Evolutionary conservation across 192 early-diverging fungal species (phyloP).

Genomic region (Coemansia sp.): DNA sequence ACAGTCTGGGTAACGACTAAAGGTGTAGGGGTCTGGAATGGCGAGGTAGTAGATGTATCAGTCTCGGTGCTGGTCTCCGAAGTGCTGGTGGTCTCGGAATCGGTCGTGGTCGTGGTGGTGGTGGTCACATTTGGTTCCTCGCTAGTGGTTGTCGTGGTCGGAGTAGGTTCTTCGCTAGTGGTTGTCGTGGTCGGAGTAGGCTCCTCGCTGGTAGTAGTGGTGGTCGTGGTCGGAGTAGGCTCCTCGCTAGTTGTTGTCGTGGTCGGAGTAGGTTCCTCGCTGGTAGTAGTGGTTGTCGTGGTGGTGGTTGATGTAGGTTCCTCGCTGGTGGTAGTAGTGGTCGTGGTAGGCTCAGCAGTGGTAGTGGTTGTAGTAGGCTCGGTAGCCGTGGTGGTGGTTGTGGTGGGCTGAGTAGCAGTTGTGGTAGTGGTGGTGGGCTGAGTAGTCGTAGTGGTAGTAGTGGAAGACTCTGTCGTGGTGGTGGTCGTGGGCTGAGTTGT

Average conservation of each 20-base stretch:
- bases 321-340: not conserved
- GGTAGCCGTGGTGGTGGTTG: not conserved
- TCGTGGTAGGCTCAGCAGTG: not conserved
- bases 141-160: not conserved
- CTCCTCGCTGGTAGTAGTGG: not conserved
- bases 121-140: too few relatives aligned
- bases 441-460: not conserved
- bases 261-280: not conserved
- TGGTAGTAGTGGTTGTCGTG: not conserved
- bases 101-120: not conserved
- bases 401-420: not conserved
- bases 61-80: not conserved
- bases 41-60: not conserved
- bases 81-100: not conserved
- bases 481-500: not conserved
- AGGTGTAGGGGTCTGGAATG: not conserved
- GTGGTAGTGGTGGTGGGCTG: not conserved
- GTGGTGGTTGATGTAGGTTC: not conserved
- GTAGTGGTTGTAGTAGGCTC: not conserved
- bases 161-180: not conserved
- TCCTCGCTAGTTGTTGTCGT: not conserved
- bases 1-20: not conserved
- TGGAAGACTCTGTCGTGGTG: not conserved
- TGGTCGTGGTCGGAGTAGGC: not conserved
- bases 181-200: not conserved